phyloP scores from a whole-genome alignment of 352 stramenopile genomes.

The Pythium sp. region DNA sequence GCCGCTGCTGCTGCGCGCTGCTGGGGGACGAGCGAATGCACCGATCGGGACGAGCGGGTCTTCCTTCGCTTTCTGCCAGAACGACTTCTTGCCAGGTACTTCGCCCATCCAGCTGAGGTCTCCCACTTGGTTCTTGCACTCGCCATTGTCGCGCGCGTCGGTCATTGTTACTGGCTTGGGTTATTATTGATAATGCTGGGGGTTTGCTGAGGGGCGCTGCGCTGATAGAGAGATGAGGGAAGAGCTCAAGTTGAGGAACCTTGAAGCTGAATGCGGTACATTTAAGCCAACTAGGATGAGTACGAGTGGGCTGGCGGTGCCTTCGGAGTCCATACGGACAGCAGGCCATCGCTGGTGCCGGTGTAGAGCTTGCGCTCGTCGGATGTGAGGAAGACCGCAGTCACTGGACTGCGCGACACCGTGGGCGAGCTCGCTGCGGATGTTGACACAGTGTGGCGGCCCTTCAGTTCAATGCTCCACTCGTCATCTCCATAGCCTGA shows the following conservation, averaged over 20 bases:
- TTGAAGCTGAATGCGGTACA: neutral
- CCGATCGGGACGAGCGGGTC: constrained; percentile 77
- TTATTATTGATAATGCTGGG: neutral
- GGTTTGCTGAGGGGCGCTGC: neutral
- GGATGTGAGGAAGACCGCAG: constrained; percentile 39
- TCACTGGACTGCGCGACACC: constrained; percentile 34
- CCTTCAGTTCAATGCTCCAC: constrained; percentile 54
- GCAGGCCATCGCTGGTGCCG: constrained; percentile 47
- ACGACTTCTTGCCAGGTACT: constrained; percentile 55
- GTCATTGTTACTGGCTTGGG: neutral
- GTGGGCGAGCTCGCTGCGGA: neutral
- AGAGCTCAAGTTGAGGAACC: neutral
- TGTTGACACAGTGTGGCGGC: constrained; percentile 34
- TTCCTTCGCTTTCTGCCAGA: constrained; percentile 63
- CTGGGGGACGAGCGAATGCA: too few relatives aligned
- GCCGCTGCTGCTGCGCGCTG: too few relatives aligned
- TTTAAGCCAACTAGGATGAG: neutral
- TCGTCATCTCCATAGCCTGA: constrained; percentile 33
- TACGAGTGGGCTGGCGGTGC: constrained; percentile 12
- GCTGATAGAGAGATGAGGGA: neutral
- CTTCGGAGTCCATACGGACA: constrained; percentile 45
- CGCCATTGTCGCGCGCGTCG: neutral
- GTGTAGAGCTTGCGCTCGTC: constrained; percentile 69
- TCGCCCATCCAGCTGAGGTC: constrained; percentile 74
- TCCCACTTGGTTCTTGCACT: constrained; percentile 28